Evolutionary conservation across 164 flowering plant genomes (phyloP).

Genomic region (Pachysandra terminalis): DNA sequence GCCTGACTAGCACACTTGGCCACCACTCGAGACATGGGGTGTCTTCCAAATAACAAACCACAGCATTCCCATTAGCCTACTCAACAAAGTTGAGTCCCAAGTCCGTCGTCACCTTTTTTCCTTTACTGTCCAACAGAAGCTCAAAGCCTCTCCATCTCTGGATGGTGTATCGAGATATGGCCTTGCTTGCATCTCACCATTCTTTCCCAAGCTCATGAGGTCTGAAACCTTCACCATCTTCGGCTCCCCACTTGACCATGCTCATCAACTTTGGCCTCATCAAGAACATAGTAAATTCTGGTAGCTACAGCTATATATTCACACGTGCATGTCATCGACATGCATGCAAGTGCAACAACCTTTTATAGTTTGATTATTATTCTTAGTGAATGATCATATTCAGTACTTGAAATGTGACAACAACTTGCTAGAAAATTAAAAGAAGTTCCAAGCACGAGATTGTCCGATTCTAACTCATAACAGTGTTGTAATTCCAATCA

Average conservation of each 20-base stretch:
- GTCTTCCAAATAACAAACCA: constrained; percentile 75
- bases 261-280: background rate
- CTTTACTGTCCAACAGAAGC: constrained; percentile 49
- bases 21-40: constrained; percentile 56
- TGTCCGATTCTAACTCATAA: background rate
- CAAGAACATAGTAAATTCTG: constrained; percentile 5
- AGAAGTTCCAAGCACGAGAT: background rate
- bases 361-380: too few species aligned
- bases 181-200: constrained; percentile 34
- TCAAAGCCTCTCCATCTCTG: constrained; percentile 37
- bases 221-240: constrained; percentile 1
- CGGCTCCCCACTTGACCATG: background rate
- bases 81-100: constrained; percentile 38
- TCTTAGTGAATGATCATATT: too few species aligned
- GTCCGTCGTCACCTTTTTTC: constrained; percentile 49
- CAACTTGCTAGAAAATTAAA: constrained; percentile 2
- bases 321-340: too few species aligned
- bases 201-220: constrained; percentile 28
- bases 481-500: background rate
- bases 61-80: constrained; percentile 40
- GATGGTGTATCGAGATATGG: constrained; percentile 55
- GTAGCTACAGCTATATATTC: background rate
- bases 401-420: background rate
- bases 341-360: too few species aligned
- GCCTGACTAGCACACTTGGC: constrained; percentile 75